These are phyloP conservation scores for Phyllostachys edulis DNA, from an alignment of 176 grass and related monocot species.

Conservation along the genomic window DNA sequence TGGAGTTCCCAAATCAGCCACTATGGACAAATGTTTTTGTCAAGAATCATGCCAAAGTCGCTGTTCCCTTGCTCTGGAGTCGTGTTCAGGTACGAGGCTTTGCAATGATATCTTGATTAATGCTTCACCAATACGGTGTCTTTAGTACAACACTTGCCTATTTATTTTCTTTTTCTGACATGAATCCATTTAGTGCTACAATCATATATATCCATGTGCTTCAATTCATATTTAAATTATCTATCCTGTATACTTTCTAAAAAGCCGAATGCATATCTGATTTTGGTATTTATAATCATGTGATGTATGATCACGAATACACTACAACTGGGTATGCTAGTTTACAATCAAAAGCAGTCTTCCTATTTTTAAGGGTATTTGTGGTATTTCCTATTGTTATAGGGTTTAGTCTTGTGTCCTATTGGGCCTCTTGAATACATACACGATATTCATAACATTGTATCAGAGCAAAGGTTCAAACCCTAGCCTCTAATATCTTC, in stretches of 20 bases:
- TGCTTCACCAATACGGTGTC: neutral
- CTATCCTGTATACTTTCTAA: neutral
- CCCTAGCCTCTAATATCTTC: no score
- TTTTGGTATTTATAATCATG: slow-evolving; percentile 6
- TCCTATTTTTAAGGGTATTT: no score
- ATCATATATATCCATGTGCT: neutral
- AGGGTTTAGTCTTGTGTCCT: no score
- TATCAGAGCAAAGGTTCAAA: no score
- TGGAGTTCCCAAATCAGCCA: slow-evolving; percentile 97
- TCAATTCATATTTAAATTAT: slow-evolving; percentile 4
- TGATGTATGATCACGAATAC: neutral
- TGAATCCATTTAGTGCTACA: neutral
- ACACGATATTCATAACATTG: no score
- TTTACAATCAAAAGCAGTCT: slow-evolving; percentile 7
- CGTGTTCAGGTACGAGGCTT: slow-evolving; percentile 77
- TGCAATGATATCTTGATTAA: slow-evolving; percentile 21
- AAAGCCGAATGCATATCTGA: neutral
- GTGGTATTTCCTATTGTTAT: no score
- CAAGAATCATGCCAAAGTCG: slow-evolving; percentile 86
- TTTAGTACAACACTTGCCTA: neutral
- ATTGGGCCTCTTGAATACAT: no score
- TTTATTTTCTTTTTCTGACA: slow-evolving; percentile 10
- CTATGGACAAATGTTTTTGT: slow-evolving; percentile 99
- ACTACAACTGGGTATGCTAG: neutral
- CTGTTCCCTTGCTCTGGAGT: slow-evolving; percentile 95